Base-by-base conservation (phyloP, 73 alveolate species). In the Stentor coeruleus region DNA sequence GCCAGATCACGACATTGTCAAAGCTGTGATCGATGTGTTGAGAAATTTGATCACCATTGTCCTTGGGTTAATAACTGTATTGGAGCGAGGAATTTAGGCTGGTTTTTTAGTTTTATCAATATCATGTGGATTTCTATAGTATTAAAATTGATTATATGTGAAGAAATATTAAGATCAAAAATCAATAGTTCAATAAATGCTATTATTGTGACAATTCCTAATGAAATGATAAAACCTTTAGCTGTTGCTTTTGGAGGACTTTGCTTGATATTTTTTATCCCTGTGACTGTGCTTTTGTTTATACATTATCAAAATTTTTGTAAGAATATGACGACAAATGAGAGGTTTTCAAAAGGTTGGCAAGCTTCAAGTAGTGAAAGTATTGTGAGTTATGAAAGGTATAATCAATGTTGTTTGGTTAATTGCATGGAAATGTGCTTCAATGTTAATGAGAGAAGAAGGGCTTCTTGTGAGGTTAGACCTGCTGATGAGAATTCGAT, bases 41-140 rank as follows among this genome's bases (percentile, higher is more conserved):
- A 85, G 49, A 85, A 85, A 79, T 88, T 86, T 81, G 95, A 91
- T 83, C 94, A 91, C 75, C 98, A 93, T 85, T 93, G 97, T 58
- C 94, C 94, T 28, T 93, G 87, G 60, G 91, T 93, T 38, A 90
- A 89, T 2, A 93, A 93, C 85, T 93, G 98, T 57, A 87, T 93
- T 3, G 98, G 98, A 42, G 85, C 83, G 58, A 81, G 85, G n/a
- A 92, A 92, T 90, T 72, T 81, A 39, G 91, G 88, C 74, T 86
- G 74, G 82, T 79, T 89, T 66, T 33, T 20, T 66, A 33, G n/a
- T 66, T 66, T 66, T 31, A 66, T 66, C n/a, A 11, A 15, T 66
- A 33, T 26, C 79, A 66, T 33, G 14, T 66, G 79, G 79, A 66
- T 2, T 2, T 66, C 79, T 20, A 14, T 66, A 15, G 37, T 33